Evolutionary conservation across 2,329 filamentous ascomycete species (phyloP), one percentile per base, ranked within the genome.

Genomic region (Pestalotiopsis sp.): DNA sequence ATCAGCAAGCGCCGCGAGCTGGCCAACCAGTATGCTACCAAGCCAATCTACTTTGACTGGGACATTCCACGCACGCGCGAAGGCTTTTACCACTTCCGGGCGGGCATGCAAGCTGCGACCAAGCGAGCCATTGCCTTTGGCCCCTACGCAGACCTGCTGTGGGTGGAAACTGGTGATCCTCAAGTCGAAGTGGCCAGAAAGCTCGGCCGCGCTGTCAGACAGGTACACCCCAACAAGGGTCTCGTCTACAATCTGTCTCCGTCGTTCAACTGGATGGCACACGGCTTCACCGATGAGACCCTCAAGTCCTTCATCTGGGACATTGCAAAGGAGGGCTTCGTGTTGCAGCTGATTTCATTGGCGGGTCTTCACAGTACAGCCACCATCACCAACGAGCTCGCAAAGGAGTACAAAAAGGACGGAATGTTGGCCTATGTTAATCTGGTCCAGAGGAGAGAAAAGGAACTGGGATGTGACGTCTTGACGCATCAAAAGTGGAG

Each of bases 371-470:
- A 92, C 78, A 89, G 87, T 71, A 91, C 86, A 55, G 89, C 89
- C 3, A 86, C 87, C 17, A 86, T 88, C 62, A 87, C 87, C 20
- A 86, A 90, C 68, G 93, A 98, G 81, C 85, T 99, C 20, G 92
- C 94, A 10, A 88, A 88, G 68, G 88, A 85, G 6, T 99, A 97
- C 84, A 97, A 94, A 83, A 88, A 90, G 14, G 92, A 98, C 66
- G 96, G 96, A 66, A 99, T 99, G 96, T 86, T 96, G 75, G 95
- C 96, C 0, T 99, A 99, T 76, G 96, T 98, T n/a, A 92, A 97
- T 68, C 82, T 98, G 0, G 91, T 99, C 52, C 96, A 99, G 81
- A 86, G 89, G 65, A 86, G 91, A 52, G 96, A 99, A 82, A 97
- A 97, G 85, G 94, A 97, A 71, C 82, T 95, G 1, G 92, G 92